Percentiles rank a stretch among this genome's conserved stretches.
These are phyloP conservation scores for Paraphaeosphaeria sporulosa DNA, from an alignment of 2,329 filamentous ascomycete species.

Conservation along the genomic window DNA sequence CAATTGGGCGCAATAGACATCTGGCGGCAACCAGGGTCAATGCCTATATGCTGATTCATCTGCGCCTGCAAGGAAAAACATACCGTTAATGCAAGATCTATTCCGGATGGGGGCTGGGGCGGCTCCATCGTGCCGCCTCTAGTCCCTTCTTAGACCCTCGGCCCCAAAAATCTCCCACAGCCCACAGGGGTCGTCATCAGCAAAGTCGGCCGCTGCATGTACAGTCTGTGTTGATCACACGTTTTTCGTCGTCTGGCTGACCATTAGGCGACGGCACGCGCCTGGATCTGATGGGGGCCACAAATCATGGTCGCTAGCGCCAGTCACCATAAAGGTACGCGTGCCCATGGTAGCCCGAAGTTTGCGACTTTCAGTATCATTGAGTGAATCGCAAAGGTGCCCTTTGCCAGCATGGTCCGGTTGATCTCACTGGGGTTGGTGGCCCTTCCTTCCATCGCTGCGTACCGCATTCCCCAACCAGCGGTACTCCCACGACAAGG, in stretches of 20 bases:
- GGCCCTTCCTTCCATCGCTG: not conserved
- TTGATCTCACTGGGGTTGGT: constrained; percentile 1
- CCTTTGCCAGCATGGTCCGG: not conserved
- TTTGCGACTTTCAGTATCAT: not conserved
- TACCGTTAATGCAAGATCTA: not conserved
- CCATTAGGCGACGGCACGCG: not conserved
- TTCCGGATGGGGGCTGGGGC: not conserved
- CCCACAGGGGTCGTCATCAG: not conserved
- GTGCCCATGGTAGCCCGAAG: not conserved
- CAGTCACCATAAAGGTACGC: not conserved
- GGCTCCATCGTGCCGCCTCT: not conserved
- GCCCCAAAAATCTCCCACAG: not conserved
- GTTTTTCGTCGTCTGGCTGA: not conserved
- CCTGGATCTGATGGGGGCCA: not conserved
- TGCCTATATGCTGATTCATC: not conserved
- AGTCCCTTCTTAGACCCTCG: not conserved
- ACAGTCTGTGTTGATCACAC: not conserved
- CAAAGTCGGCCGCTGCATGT: not conserved
- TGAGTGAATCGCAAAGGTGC: not conserved
- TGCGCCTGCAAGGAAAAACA: not conserved
- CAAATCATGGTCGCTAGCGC: not conserved
- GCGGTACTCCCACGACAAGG: constrained; percentile 11
- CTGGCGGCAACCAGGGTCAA: not conserved
- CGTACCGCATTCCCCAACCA: constrained; percentile 12
- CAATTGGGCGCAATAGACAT: not conserved